Base-by-base conservation (phyloP, 441 rosid genomes). In the Mallotus repandus region DNA sequence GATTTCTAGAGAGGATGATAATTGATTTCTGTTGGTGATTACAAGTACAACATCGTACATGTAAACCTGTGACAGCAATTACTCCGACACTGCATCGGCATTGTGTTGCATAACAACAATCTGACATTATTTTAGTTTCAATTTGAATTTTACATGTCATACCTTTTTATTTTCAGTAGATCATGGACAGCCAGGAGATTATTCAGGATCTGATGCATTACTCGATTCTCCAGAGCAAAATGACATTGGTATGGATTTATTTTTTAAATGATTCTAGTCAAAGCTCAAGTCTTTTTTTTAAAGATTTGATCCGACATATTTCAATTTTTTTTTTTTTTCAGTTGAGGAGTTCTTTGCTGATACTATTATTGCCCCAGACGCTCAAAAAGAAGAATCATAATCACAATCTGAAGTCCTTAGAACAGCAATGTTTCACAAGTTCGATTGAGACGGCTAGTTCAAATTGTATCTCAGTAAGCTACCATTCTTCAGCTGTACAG, bases 301-400 rank as follows among this genome's bases (percentile, higher is more conserved):
- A 32, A 19, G 35, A 32, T n/a, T 18, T 46, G 7, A 64, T 32
- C 2, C 11, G 65, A 11, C 46, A 9, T 46, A 7, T 67, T 13
- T 18, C 16, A 0, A n/a, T n/a, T n/a, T n/a, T n/a, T n/a, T 68
- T 38, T 29, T 68, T 61, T 2, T 57, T 59, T 43, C 79, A 77
- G 76, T 71, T 3, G 57, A 71, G 22, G 76, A 71, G 52, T 77
- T 77, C 52, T 61, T 77, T 43, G 63, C 19, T 5, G 69, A 60
- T 48, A 11, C 25, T 11, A 11, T 46, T 74, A 61, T 72, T 67
- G 69, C 57, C 12, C 13, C 55, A 3, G 38, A 29, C 49, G 3
- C 25, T 71, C 69, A 21, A 54, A 35, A 55, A 38, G 58, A 66
- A 29, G 76, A 38, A 60, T 19, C 25, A 54, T 19, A 45, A 54